Evolutionary conservation across 495 filamentous ascomycete genomes (phyloP), one percentile per base, ranked within the genome.

Genomic region (Gamarada debralockiae): DNA sequence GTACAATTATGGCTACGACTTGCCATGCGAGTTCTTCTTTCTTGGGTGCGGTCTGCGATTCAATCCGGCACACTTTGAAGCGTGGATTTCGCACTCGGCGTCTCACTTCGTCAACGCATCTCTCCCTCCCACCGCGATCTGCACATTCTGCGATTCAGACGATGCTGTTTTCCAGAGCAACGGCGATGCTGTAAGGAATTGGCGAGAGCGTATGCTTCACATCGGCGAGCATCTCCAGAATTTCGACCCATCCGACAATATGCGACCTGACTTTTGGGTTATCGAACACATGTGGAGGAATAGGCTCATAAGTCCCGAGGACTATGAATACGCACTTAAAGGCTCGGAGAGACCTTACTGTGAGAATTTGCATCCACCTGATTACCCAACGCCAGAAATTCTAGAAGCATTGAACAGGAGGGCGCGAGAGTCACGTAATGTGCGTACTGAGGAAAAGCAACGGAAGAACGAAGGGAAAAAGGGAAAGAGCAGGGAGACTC

Each of bases 141-240:
- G 77, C 59, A 76, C 69, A 65, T 77, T 75, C 51, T 81, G 77
- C 57, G 67, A 77, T 56, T 37, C 60, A 1, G n/a, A 27, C 10
- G 25, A 36, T 10, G 49, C 25, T 14, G 12, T 3, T 21, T 50
- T 52, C 38, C 36, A 44, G 20, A 48, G 51, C 37, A 13, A 14
- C 7, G n/a, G 9, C 12, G 41, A 58, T 27, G 41, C 50, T 10
- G 1, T 25, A 15, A 12, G 12, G 37, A 55, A 48, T n/a, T 64
- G 52, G 55, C 18, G 55, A 0, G 3, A 49, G 1, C 68, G 75
- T 29, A 73, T 79, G 74, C 7, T 49, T 7, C 77, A 80, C 52
- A 72, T 78, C 34, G 59, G 52, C 2, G 24, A 21, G 0, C 75
- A 80, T 46, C 65, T 74, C 45, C 18, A 50, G 5, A 43, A 64